Evolutionary conservation across 2,329 filamentous ascomycete genomes (phyloP).

Genomic region (Magnaporthiopsis rhizophila): DNA sequence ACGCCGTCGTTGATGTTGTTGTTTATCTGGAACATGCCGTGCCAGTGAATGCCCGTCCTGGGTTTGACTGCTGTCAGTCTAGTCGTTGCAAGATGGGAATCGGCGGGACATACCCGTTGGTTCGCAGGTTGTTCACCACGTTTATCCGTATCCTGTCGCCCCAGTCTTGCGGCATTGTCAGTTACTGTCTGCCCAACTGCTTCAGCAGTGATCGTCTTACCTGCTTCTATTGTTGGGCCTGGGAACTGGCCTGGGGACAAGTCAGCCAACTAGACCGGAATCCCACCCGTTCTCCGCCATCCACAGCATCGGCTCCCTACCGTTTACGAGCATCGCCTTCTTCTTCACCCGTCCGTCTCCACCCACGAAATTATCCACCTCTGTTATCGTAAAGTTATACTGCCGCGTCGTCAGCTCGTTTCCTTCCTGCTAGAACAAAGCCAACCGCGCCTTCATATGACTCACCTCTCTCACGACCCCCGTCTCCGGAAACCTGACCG

Average conservation of each 20-base stretch:
- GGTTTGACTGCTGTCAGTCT: too few relatives aligned
- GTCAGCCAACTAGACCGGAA: conserved; percentile 16
- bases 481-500: conserved; percentile 31
- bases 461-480: conserved; percentile 38
- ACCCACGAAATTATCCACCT: conserved; percentile 30
- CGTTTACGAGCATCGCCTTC: not conserved
- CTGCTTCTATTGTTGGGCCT: not conserved
- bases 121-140: conserved; percentile 23
- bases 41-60: conserved; percentile 40
- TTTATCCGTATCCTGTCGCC: conserved; percentile 27
- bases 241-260: conserved; percentile 18
- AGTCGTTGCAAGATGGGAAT: conserved; percentile 26
- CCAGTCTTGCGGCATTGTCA: conserved; percentile 17
- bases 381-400: conserved; percentile 16
- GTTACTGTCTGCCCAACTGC: not conserved
- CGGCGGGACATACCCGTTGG: conserved; percentile 6
- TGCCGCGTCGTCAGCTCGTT: conserved; percentile 22
- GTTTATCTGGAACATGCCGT: conserved; percentile 36
- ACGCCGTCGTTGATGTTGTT: conserved; percentile 40
- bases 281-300: too few relatives aligned
- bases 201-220: not conserved
- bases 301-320: not conserved
- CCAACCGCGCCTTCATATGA: not conserved
- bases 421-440: not conserved
- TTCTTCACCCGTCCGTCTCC: not conserved